These are phyloP conservation scores for Saksenaea oblongispora DNA, from an alignment of 371 early-diverging fungal species.

Conservation along the genomic window DNA sequence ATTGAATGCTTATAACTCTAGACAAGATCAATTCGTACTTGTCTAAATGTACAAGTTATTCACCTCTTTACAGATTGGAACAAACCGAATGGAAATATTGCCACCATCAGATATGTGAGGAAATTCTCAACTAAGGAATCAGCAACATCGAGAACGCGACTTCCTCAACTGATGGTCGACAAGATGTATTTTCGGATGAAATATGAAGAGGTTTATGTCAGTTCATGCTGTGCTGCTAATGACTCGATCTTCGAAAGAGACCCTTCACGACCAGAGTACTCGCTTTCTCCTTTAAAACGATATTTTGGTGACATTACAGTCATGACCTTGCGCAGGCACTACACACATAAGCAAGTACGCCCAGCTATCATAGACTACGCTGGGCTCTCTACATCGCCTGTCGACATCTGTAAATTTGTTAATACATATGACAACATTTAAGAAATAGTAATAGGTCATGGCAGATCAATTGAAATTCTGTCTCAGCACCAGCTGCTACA, in stretches of 20 bases:
- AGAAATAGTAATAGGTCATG: conserved; percentile 27
- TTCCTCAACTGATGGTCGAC: conserved; percentile 30
- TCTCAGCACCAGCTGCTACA: too few relatives aligned
- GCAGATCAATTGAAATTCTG: conserved; percentile 26
- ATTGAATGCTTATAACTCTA: too few relatives aligned
- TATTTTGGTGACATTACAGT: conserved; percentile 23
- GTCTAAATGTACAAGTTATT: too few relatives aligned
- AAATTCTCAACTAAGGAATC: too few relatives aligned
- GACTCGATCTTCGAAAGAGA: conserved; percentile 26
- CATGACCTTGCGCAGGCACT: conserved; percentile 17
- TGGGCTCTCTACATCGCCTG: conserved; percentile 12
- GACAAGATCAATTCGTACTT: too few relatives aligned
- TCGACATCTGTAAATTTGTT: not conserved
- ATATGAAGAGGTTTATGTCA: conserved; percentile 28
- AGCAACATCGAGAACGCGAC: too few relatives aligned
- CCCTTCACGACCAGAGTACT: conserved; percentile 19
- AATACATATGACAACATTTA: conserved; percentile 18
- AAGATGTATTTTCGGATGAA: conserved; percentile 26
- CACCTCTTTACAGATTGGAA: too few relatives aligned
- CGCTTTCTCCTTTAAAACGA: too few relatives aligned
- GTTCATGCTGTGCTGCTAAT: conserved; percentile 22
- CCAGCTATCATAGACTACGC: conserved; percentile 23
- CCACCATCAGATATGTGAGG: too few relatives aligned
- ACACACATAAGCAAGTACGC: conserved; percentile 20
- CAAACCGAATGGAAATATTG: too few relatives aligned